phyloP scores from a whole-genome alignment of 192 early-diverging fungal genomes.

The Coemansia sp. region DNA sequence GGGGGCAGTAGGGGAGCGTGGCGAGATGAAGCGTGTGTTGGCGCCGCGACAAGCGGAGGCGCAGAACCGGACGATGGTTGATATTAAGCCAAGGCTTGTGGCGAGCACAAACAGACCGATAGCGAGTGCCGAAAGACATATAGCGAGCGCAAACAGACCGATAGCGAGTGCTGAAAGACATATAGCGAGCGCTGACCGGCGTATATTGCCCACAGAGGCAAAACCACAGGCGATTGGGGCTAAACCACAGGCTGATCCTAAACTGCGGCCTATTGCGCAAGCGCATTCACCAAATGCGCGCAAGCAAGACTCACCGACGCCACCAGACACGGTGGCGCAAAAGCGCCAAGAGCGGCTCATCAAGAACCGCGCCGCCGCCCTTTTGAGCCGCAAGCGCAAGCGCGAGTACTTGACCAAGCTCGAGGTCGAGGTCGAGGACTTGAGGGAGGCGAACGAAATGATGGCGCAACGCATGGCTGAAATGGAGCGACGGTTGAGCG shows the following conservation, averaged over 20 bases:
- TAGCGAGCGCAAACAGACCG: too few relatives aligned
- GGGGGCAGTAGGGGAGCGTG: not conserved
- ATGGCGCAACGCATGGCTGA: constrained; percentile 60
- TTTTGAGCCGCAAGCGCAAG: constrained; percentile 86
- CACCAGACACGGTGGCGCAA: constrained; percentile 37
- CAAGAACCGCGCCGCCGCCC: constrained; percentile 88
- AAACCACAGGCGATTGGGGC: not conserved
- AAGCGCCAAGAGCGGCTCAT: constrained; percentile 87
- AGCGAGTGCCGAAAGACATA: too few relatives aligned
- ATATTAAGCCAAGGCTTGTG: not conserved
- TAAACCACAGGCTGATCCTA: not conserved
- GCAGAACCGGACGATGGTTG: constrained; percentile 38
- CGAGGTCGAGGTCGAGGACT: constrained; percentile 67
- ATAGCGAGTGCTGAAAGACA: too few relatives aligned
- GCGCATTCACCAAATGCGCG: constrained; percentile 19
- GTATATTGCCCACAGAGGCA: too few relatives aligned
- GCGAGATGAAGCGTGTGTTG: not conserved
- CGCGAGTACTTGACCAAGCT: constrained; percentile 79
- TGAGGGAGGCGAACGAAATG: constrained; percentile 59
- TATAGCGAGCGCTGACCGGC: too few relatives aligned
- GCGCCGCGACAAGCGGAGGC: constrained; percentile 14
- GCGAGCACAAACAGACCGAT: too few relatives aligned
- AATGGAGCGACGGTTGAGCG: constrained; percentile 56
- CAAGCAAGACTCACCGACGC: not conserved
- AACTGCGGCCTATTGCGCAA: constrained; percentile 25